Conservation (phyloP, 2,329 filamentous ascomycete species). For the Lizonia empirigonia region DNA sequence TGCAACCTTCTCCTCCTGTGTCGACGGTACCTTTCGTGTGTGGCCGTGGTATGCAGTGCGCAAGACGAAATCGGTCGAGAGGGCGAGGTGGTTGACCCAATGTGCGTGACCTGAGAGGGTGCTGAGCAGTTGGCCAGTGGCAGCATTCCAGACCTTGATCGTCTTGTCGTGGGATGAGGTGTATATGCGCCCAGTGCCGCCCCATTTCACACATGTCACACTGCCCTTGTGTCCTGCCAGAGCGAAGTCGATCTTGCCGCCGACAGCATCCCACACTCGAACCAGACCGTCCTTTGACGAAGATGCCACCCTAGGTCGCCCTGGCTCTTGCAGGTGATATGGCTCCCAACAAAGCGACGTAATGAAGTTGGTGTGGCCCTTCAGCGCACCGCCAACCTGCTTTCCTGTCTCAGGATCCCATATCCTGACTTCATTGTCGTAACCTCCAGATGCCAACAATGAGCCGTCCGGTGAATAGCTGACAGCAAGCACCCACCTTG, state of each 20-base stretch:
- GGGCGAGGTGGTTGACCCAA: constrained; percentile 92
- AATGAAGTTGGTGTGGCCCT: constrained; percentile 88
- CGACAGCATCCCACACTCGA: constrained; percentile 82
- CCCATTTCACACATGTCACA: constrained; percentile 92
- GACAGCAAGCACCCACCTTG: constrained; percentile 87
- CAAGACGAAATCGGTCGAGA: constrained; percentile 90
- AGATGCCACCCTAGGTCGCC: constrained; percentile 80
- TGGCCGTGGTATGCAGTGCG: constrained; percentile 89
- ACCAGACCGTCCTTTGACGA: constrained; percentile 90
- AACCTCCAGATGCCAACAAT: constrained; percentile 84
- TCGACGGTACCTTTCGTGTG: constrained; percentile 68
- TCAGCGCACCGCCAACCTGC: constrained; percentile 71
- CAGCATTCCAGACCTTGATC: constrained; percentile 86
- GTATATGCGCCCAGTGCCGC: constrained; percentile 70
- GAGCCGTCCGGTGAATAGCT: constrained; percentile 84
- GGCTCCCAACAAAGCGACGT: constrained; percentile 91
- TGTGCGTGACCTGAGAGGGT: constrained; percentile 84
- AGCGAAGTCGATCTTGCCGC: constrained; percentile 78
- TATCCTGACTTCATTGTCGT: constrained; percentile 88
- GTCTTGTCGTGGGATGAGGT: constrained; percentile 82
- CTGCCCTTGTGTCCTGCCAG: constrained; percentile 87
- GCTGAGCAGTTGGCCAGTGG: constrained; percentile 78
- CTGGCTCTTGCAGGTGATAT: constrained; percentile 77
- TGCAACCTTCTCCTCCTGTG: constrained; percentile 70
- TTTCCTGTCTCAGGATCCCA: constrained; percentile 88